Conservation (phyloP, 305 asterid species). For the Fraxinus baroniana region DNA sequence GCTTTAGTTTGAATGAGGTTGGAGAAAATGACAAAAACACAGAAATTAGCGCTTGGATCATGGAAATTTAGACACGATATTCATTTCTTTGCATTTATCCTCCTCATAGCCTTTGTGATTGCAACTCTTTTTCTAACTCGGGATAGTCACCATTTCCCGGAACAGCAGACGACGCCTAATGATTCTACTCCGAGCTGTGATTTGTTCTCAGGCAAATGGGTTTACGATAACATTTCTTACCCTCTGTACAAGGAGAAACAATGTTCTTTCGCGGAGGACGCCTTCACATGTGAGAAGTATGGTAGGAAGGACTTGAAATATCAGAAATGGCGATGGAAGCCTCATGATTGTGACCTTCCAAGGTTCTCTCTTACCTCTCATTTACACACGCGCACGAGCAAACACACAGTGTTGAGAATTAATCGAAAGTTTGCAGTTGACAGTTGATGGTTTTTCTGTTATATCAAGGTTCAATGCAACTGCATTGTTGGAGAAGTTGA, state of each 20-base stretch:
- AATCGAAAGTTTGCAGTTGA: not conserved
- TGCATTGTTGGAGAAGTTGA: conserved; percentile 38
- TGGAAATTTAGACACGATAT: conserved; percentile 18
- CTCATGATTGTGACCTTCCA: conserved; percentile 40
- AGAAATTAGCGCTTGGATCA: conserved; percentile 15
- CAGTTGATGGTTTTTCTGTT: not conserved
- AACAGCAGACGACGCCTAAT: not conserved
- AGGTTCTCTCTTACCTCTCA: conserved; percentile 16
- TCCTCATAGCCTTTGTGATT: conserved; percentile 22
- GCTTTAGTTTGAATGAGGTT: not conserved
- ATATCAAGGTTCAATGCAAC: conserved; percentile 40
- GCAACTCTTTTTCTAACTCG: conserved; percentile 18
- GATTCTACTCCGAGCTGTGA: conserved; percentile 21
- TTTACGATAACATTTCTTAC: conserved; percentile 28
- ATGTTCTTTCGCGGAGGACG: conserved; percentile 31
- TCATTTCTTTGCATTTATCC: conserved; percentile 23
- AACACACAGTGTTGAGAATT: not conserved
- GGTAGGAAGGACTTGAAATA: conserved; percentile 32
- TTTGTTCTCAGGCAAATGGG: conserved; percentile 45
- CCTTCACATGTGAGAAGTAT: conserved; percentile 29
- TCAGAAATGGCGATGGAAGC: conserved; percentile 49
- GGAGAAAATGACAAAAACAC: not conserved
- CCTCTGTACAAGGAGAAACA: conserved; percentile 37
- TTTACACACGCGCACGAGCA: not conserved
- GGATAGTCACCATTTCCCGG: not conserved